Evolutionary conservation across 768 basidiomycete genomes (phyloP).

Genomic region (Pulveroboletus frians): DNA sequence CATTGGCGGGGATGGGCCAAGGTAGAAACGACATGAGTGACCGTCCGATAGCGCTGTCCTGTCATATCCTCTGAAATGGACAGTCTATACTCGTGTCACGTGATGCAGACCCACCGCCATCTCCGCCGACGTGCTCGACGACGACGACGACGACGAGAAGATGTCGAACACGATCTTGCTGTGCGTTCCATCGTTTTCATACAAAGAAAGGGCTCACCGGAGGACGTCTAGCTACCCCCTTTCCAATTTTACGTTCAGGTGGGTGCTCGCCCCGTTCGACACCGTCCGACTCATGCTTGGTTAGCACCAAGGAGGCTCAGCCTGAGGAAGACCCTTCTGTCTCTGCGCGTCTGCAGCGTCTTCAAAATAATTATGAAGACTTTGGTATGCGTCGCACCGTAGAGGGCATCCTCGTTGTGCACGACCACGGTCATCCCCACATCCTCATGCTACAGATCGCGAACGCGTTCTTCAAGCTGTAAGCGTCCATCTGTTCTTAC

Average conservation of each 20-base stretch:
- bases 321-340: slow-evolving; percentile 98
- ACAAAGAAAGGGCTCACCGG: not conserved
- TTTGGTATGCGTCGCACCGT: slow-evolving; percentile 96
- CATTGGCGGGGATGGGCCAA: not conserved
- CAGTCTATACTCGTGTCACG: slow-evolving; percentile 19
- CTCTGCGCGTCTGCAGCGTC: slow-evolving; percentile 85
- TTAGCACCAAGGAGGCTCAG: slow-evolving; percentile 91
- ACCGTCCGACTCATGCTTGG: slow-evolving; percentile 4
- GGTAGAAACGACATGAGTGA: slow-evolving; percentile 8
- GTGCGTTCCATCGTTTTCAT: slow-evolving; percentile 26
- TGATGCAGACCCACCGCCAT: not conserved
- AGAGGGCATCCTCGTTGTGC: slow-evolving; percentile 72
- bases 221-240: slow-evolving; percentile 58
- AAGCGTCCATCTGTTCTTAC: slow-evolving; percentile 26
- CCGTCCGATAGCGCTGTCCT: not conserved
- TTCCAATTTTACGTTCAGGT: slow-evolving; percentile 93
- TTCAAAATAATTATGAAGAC: slow-evolving; percentile 96
- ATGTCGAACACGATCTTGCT: slow-evolving; percentile 54
- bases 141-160: slow-evolving; percentile 11
- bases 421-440: slow-evolving; percentile 96
- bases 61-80: no score
- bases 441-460: slow-evolving; percentile 98
- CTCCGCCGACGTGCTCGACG: slow-evolving; percentile 14
- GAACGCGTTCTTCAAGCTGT: slow-evolving; percentile 99
- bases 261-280: slow-evolving; percentile 4